These are phyloP conservation scores for Aspergillus sp. DNA, from an alignment of 2,329 filamentous ascomycete genomes.

Conservation along the genomic window DNA sequence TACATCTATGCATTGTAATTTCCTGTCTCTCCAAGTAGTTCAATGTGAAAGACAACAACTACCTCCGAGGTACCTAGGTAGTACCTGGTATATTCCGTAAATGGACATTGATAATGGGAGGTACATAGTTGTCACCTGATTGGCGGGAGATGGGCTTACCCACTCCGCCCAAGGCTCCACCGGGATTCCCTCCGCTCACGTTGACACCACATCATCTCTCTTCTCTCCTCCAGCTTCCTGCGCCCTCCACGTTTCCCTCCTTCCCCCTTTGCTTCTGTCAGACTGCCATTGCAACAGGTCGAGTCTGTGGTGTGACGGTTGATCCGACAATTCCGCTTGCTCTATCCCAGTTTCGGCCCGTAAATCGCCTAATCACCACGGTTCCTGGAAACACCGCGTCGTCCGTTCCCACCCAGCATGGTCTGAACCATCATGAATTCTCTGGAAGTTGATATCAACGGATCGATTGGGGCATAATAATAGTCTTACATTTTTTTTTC, in stretches of 20 bases:
- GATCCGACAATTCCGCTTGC: background rate
- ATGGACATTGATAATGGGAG: too few relatives aligned
- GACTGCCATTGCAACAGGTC: background rate
- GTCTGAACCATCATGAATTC: constrained; percentile 28
- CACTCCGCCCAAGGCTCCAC: background rate
- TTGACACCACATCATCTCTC: background rate
- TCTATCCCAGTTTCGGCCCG: background rate
- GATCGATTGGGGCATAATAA: constrained; percentile 17
- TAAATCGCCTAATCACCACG: background rate
- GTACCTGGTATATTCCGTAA: too few relatives aligned
- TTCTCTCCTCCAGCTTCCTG: background rate
- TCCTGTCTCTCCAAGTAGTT: too few relatives aligned
- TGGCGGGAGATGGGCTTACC: too few relatives aligned
- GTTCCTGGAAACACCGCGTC: constrained; percentile 11
- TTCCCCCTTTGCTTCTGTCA: background rate
- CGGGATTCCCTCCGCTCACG: background rate
- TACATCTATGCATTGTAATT: too few relatives aligned
- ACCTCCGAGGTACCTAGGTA: too few relatives aligned
- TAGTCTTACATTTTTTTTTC: constrained; percentile 4
- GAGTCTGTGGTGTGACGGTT: background rate
- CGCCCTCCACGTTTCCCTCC: background rate
- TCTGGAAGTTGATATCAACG: constrained; percentile 22
- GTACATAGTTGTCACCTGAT: too few relatives aligned
- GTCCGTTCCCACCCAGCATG: constrained; percentile 23
- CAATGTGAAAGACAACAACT: too few relatives aligned